Conservation (phyloP, 106 monocot species). For the Allium sativum region DNA sequence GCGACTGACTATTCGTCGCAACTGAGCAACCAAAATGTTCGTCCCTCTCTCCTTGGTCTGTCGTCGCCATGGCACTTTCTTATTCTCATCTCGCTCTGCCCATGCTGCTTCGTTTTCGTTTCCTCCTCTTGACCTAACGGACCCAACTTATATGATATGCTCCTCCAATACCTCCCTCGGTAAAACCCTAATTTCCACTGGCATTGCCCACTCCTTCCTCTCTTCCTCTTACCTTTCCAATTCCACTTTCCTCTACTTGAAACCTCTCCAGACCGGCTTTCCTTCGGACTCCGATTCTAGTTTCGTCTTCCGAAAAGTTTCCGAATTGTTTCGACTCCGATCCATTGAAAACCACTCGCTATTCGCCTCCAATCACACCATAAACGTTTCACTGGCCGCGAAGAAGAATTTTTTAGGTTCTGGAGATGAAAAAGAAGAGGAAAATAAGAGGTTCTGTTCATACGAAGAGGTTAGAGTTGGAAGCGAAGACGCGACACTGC, state of each 20-base stretch:
- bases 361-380: conserved; percentile 47
- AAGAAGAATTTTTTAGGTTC: conserved; percentile 11
- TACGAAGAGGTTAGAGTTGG: conserved; percentile 35
- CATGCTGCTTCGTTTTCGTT: background rate
- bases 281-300: conserved; percentile 82
- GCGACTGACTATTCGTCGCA: conserved; percentile 5
- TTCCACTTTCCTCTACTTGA: conserved; percentile 61
- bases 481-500: conserved; percentile 6
- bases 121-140: conserved; percentile 30
- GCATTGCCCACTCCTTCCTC: conserved; percentile 58
- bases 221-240: conserved; percentile 8
- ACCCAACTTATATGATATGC: conserved; percentile 72
- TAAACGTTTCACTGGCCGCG: conserved; percentile 35
- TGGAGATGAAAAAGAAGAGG: background rate
- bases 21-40: background rate
- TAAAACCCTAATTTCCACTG: conserved; percentile 91
- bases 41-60: conserved; percentile 6
- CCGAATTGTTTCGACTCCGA: conserved; percentile 30
- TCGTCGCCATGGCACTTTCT: background rate
- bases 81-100: background rate
- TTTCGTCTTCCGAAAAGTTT: conserved; percentile 48
- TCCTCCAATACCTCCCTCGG: conserved; percentile 93
- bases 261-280: conserved; percentile 92
- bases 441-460: conserved; percentile 12
- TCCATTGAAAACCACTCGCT: conserved; percentile 7